Evolutionary conservation across 176 grass and related monocot genomes (phyloP).

Genomic region (Avena insularis): DNA sequence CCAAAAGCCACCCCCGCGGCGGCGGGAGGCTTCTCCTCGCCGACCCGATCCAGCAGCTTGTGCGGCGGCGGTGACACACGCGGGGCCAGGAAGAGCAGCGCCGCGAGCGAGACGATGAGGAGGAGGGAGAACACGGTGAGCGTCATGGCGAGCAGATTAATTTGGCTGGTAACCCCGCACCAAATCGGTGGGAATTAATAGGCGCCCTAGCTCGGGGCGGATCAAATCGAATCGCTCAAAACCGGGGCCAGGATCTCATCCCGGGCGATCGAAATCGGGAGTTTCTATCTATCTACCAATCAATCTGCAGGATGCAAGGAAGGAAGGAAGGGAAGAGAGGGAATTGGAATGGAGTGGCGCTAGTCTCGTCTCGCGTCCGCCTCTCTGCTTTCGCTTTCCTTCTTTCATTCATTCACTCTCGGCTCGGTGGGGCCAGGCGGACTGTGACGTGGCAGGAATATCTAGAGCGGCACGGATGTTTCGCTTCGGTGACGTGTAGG

Average conservation of each 20-base stretch:
- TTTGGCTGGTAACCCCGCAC: neutral
- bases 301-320: neutral
- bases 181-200: conserved; percentile 2
- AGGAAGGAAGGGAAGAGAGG: neutral
- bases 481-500: neutral
- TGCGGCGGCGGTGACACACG: conserved; percentile 41
- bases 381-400: conserved; percentile 1
- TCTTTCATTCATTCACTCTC: neutral
- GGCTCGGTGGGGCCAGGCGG: neutral
- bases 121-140: conserved; percentile 58
- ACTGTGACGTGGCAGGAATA: neutral
- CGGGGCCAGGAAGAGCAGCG: conserved; percentile 49
- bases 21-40: neutral
- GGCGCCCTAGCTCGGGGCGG: neutral
- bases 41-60: neutral
- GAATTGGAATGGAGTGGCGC: conserved; percentile 27
- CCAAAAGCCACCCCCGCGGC: neutral
- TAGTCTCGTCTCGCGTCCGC: conserved; percentile 27
- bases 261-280: neutral
- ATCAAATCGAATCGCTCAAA: neutral
- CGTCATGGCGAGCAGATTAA: conserved; percentile 9
- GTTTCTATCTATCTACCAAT: neutral
- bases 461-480: neutral
- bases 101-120: conserved; percentile 51
- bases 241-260: conserved; percentile 17